Evolutionary conservation across 2,329 filamentous ascomycete species (phyloP).

Genomic region (Myotisia sp.): DNA sequence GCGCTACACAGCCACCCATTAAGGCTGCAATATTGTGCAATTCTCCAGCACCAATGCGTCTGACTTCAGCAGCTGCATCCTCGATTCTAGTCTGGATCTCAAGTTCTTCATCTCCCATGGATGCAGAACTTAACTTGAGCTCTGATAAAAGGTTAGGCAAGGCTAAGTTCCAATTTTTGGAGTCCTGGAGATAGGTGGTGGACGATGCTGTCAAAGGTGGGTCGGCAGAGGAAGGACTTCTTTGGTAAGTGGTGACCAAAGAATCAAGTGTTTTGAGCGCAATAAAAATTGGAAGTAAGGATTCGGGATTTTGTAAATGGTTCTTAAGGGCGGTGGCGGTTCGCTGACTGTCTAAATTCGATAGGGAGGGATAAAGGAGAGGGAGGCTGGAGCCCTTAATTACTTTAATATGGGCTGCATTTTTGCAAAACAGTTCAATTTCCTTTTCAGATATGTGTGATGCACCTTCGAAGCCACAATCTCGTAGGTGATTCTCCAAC

Average conservation of each 20-base stretch:
- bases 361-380: constrained; percentile 29
- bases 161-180: constrained; percentile 18
- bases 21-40: constrained; percentile 84
- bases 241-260: constrained; percentile 43
- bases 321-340: constrained; percentile 31
- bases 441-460: constrained; percentile 50
- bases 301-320: constrained; percentile 34
- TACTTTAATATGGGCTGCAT: constrained; percentile 81
- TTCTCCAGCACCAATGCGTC: constrained; percentile 67
- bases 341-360: constrained; percentile 23
- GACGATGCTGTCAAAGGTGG: neutral
- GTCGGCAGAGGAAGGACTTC: no score
- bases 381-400: constrained; percentile 51
- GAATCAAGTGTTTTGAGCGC: constrained; percentile 39
- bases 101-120: constrained; percentile 28
- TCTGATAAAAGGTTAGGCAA: constrained; percentile 6
- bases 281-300: constrained; percentile 55
- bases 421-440: constrained; percentile 88
- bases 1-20: constrained; percentile 83
- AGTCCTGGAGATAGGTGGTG: constrained; percentile 21
- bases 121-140: constrained; percentile 28
- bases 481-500: constrained; percentile 33
- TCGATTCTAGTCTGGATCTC: constrained; percentile 34
- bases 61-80: constrained; percentile 50
- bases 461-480: constrained; percentile 27